phyloP scores from a whole-genome alignment of 1,284 basidiomycete genomes.

The Rhodotorula sp. region DNA sequence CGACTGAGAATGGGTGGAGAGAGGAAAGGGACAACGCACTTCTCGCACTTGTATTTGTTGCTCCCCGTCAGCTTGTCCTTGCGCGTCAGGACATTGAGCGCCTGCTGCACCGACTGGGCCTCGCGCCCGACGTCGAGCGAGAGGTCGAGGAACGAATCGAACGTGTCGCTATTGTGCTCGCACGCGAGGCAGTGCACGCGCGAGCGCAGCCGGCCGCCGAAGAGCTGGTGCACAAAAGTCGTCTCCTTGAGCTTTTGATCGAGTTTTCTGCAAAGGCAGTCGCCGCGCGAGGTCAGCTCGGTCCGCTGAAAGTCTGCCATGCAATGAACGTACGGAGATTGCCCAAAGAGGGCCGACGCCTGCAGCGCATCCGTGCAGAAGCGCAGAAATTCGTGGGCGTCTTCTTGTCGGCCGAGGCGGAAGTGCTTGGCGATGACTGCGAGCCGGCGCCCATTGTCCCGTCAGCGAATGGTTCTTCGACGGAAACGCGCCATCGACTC shows the following conservation, averaged over 20 bases:
- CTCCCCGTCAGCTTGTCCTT: constrained; percentile 81
- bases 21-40: constrained; percentile 59
- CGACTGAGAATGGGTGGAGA: not conserved
- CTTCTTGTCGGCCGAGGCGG: constrained; percentile 89
- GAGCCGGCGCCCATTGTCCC: not conserved
- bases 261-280: constrained; percentile 25
- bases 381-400: constrained; percentile 96
- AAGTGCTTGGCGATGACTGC: constrained; percentile 88
- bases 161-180: constrained; percentile 88
- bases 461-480: not conserved
- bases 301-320: not conserved
- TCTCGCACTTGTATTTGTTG: constrained; percentile 98
- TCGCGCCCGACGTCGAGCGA: constrained; percentile 70
- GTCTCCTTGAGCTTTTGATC: constrained; percentile 68
- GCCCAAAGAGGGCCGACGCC: constrained; percentile 29
- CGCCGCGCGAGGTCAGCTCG: too few relatives aligned
- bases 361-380: constrained; percentile 76
- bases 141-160: constrained; percentile 90
- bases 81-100: constrained; percentile 78
- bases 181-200: constrained; percentile 88
- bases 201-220: constrained; percentile 88
- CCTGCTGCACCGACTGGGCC: constrained; percentile 62
- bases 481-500: constrained; percentile 5
- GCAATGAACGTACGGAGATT: constrained; percentile 4
- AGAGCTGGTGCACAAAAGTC: constrained; percentile 91